Percentiles rank a stretch among this genome's conserved stretches.
These are phyloP conservation scores for Plenodomus lindquistii DNA, from an alignment of 2,329 filamentous ascomycete species.

Conservation along the genomic window DNA sequence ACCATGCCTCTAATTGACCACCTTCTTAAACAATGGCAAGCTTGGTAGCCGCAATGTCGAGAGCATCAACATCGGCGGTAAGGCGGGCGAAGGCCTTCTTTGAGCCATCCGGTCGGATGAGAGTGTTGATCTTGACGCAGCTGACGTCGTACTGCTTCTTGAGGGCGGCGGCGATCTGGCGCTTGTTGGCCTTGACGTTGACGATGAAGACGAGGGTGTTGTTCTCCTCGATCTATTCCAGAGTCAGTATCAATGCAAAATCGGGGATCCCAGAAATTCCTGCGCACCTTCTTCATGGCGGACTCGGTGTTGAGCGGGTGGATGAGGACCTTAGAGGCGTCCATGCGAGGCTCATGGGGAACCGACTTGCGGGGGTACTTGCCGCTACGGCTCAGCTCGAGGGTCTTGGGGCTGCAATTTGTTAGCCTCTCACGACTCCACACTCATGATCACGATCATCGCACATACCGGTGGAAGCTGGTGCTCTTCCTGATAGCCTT, in stretches of 20 bases:
- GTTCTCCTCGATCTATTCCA: conserved; percentile 75
- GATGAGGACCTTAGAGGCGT: conserved; percentile 96
- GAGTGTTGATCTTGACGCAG: conserved; percentile 98
- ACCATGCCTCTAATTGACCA: conserved; percentile 24
- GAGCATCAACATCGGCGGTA: conserved; percentile 93
- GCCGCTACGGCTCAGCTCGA: conserved; percentile 83
- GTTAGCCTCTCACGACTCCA: conserved; percentile 2
- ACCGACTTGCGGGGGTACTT: conserved; percentile 98
- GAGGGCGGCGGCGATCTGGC: conserved; percentile 95
- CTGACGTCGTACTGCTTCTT: conserved; percentile 99
- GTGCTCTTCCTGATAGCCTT: conserved; percentile 89
- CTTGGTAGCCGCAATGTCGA: conserved; percentile 99
- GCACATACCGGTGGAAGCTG: conserved; percentile 77
- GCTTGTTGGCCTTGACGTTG: conserved; percentile 91
- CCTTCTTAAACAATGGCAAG: conserved; percentile 85
- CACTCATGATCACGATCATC: background rate
- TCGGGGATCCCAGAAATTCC: background rate
- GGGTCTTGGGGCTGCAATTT: conserved; percentile 73
- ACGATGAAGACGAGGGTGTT: conserved; percentile 99
- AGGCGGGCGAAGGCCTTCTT: conserved; percentile 99
- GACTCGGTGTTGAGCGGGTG: conserved; percentile 99
- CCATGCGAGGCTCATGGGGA: conserved; percentile 84
- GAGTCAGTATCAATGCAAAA: background rate
- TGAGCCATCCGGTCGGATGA: conserved; percentile 93
- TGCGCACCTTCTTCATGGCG: conserved; percentile 97